Evolutionary conservation across 768 basidiomycete genomes (phyloP).

Genomic region (Suillus subaureus): DNA sequence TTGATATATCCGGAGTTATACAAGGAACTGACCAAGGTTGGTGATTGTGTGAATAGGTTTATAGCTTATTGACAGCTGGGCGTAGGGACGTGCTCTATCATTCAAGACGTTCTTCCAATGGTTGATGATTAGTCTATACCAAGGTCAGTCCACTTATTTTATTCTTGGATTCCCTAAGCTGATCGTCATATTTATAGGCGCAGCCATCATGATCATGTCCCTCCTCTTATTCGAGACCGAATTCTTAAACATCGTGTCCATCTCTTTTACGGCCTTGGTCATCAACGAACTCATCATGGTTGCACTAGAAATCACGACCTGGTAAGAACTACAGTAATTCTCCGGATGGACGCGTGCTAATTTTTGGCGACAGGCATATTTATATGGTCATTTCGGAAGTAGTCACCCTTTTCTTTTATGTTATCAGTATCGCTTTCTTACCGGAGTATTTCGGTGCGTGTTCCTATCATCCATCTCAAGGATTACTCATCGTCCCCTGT

Average conservation of each 20-base stretch:
- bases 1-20: constrained; percentile 96
- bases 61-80: constrained; percentile 9
- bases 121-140: constrained; percentile 97
- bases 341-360: not conserved
- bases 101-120: constrained; percentile 99
- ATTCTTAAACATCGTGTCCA: constrained; percentile 97
- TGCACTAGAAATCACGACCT: constrained; percentile 95
- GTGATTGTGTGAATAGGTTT: constrained; percentile 13
- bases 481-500: constrained; percentile 13
- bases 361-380: constrained; percentile 62
- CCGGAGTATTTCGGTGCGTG: constrained; percentile 95
- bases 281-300: constrained; percentile 99
- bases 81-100: constrained; percentile 87
- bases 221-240: constrained; percentile 96
- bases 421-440: constrained; percentile 88
- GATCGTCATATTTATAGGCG: constrained; percentile 51
- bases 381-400: constrained; percentile 96
- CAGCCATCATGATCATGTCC: constrained; percentile 98
- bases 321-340: constrained; percentile 47
- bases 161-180: constrained; percentile 6
- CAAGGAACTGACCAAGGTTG: constrained; percentile 94
- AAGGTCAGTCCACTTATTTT: constrained; percentile 55
- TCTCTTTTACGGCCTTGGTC: constrained; percentile 95
- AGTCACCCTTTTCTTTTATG: constrained; percentile 85
- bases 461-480: not conserved